Conservation (phyloP, 768 basidiomycete genomes). For the Omphalotus guepiniiformis region DNA sequence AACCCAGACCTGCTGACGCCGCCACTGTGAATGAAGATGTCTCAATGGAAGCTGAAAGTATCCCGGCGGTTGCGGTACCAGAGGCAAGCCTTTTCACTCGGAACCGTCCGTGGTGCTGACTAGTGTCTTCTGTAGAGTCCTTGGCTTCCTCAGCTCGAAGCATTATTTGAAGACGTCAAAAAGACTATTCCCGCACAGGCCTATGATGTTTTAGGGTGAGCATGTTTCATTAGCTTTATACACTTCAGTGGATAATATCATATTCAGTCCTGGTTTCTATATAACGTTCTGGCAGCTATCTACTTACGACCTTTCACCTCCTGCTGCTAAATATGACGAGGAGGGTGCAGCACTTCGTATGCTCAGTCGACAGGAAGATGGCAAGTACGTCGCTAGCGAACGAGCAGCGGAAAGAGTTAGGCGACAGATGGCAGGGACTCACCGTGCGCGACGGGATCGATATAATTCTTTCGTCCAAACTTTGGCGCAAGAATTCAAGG, state of each 20-base stretch:
- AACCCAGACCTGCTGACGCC: conserved; percentile 25
- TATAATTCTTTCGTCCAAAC: conserved; percentile 56
- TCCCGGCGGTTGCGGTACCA: conserved; percentile 23
- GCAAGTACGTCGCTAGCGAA: conserved; percentile 59
- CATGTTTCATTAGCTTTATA: conserved; percentile 10
- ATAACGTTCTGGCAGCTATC: conserved; percentile 96
- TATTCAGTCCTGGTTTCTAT: conserved; percentile 81
- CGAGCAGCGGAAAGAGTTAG: conserved; percentile 64
- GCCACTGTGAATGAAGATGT: conserved; percentile 33
- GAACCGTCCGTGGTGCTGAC: neutral
- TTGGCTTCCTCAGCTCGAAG: conserved; percentile 74
- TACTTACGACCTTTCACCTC: conserved; percentile 83
- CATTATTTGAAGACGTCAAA: conserved; percentile 72
- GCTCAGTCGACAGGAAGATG: conserved; percentile 66
- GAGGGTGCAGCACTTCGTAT: conserved; percentile 59
- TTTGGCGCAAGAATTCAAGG: conserved; percentile 67
- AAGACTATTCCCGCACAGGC: conserved; percentile 65
- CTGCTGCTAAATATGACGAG: conserved; percentile 73
- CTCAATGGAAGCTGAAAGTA: conserved; percentile 50
- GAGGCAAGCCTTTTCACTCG: conserved; percentile 31
- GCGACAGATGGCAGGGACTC: conserved; percentile 50
- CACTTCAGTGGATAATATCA: conserved; percentile 10
- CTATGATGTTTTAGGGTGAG: conserved; percentile 70
- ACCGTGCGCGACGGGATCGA: conserved; percentile 62
- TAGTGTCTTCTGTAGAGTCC: conserved; percentile 44